Base-by-base conservation (phyloP, 2,329 filamentous ascomycete genomes). In the Colletotrichum sp. region DNA sequence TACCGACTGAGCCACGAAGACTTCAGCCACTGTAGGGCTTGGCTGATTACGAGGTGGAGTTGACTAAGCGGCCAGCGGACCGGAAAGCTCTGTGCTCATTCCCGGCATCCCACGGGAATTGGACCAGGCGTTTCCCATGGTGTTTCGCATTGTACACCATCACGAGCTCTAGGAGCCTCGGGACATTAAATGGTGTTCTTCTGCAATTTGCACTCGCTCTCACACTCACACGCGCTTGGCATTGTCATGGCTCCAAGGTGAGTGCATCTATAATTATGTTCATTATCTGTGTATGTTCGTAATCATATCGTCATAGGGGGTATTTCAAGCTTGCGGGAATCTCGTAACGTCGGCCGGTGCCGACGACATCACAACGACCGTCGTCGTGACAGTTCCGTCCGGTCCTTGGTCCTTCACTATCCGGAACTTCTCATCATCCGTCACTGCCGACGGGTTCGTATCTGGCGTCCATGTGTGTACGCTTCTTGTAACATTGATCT, bases 1-100 rank as follows among this genome's bases (percentile, higher is more conserved):
- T 76, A 49, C 74, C 74, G 26, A 76, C 74, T 76, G 74, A 74
- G 74, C 74, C 74, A 73, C 49, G 71, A 71, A 76, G 70, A 73
- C 69, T 21, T 30, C 24, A 15, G 28, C 57, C 55, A 32, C 34
- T 69, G 24, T 64, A 39, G 55, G 68, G 49, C 30, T 72, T 64
- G 65, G 1, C 5, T 1, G 0, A 0, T 1, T 0, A 0, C 0
- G 2, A 6, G 12, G 18, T 24, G 24, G 28, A 63, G 36, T 55
- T 63, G 5, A 52, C 28, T 62, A 66, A 66, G 18, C 5, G 28
- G 21, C 12, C 18, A 39, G 15, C 10, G 18, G 28, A 39, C 18
- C 24, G 6, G 2, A 28, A 18, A 21, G 18, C 18, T 30, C 6
- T 26, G 12, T 24, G 59, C 18, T 62, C 2, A 49, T 49, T 49